A percentile compares a stretch with the other conserved stretches of the same genome.
phyloP scores from a whole-genome alignment of 148 eudicot species.

The Bassia scoparia region DNA sequence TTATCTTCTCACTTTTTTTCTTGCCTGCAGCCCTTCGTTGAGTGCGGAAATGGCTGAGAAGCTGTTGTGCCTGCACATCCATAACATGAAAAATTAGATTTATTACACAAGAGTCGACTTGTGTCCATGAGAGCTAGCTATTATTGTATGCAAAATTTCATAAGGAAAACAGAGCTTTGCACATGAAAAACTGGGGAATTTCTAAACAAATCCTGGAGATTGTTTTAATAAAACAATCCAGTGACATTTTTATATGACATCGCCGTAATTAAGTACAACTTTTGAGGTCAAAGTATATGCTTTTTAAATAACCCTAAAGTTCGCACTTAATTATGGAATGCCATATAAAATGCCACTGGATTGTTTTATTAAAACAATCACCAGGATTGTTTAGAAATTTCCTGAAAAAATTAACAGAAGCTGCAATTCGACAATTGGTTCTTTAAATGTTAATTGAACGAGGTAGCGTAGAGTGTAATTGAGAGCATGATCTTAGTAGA shows the following conservation, averaged over 20 bases:
- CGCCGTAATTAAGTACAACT: too few relatives aligned
- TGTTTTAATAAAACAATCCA: too few relatives aligned
- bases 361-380: too few relatives aligned
- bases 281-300: too few relatives aligned
- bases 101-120: not conserved
- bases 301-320: too few relatives aligned
- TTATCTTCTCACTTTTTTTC: constrained; percentile 30
- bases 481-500: not conserved
- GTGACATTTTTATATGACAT: too few relatives aligned
- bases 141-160: not conserved
- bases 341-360: too few relatives aligned
- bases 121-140: not conserved
- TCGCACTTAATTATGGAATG: too few relatives aligned
- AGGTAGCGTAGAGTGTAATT: not conserved
- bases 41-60: constrained; percentile 81
- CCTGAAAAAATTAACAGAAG: not conserved
- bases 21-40: constrained; percentile 67
- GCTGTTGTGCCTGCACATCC: constrained; percentile 77
- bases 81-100: not conserved
- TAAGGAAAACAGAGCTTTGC: not conserved
- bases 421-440: not conserved
- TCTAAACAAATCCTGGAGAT: too few relatives aligned
- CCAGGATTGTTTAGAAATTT: too few relatives aligned
- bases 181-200: not conserved
- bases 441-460: not conserved